A percentile compares a stretch with the other conserved stretches of the same genome.
Conservation (phyloP, 495 filamentous ascomycete genomes). For the Podospora australis region DNA sequence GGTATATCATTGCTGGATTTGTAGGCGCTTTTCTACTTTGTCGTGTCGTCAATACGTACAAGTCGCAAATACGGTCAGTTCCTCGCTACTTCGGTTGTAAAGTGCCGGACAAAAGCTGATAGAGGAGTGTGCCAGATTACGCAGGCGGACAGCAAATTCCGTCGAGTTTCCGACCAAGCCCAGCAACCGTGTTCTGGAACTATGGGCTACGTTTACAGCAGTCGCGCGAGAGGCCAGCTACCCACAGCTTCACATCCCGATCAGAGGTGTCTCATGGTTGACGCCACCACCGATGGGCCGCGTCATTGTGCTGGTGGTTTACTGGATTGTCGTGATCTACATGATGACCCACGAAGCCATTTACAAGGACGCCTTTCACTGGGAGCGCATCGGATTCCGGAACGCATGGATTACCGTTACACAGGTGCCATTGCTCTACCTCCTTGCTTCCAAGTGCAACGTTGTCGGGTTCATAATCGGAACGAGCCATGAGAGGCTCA, state of each 20-base stretch:
- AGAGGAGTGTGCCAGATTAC: constrained; percentile 24
- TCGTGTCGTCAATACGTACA: constrained; percentile 34
- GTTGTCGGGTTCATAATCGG: constrained; percentile 63
- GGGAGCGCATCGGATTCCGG: constrained; percentile 70
- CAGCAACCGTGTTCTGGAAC: constrained; percentile 45
- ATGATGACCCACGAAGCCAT: constrained; percentile 48
- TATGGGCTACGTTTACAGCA: constrained; percentile 64
- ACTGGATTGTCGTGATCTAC: constrained; percentile 52
- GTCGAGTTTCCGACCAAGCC: constrained; percentile 57
- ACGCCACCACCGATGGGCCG: constrained; percentile 53
- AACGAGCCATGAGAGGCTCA: constrained; percentile 66
- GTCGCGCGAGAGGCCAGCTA: constrained; percentile 60
- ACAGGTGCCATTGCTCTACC: constrained; percentile 77
- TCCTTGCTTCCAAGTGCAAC: constrained; percentile 74
- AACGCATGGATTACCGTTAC: constrained; percentile 68
- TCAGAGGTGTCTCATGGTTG: constrained; percentile 42
- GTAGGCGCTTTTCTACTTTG: constrained; percentile 30
- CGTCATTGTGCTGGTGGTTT: constrained; percentile 45
- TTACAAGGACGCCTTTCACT: constrained; percentile 39
- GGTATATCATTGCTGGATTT: constrained; percentile 45
- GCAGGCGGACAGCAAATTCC: constrained; percentile 30
- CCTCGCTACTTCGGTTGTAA: neutral
- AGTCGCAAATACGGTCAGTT: constrained; percentile 29
- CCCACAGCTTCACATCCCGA: constrained; percentile 51
- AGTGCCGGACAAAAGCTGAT: neutral